Base-by-base conservation (phyloP, 2,329 filamentous ascomycete species). In the Pochonia chlamydosporia region DNA sequence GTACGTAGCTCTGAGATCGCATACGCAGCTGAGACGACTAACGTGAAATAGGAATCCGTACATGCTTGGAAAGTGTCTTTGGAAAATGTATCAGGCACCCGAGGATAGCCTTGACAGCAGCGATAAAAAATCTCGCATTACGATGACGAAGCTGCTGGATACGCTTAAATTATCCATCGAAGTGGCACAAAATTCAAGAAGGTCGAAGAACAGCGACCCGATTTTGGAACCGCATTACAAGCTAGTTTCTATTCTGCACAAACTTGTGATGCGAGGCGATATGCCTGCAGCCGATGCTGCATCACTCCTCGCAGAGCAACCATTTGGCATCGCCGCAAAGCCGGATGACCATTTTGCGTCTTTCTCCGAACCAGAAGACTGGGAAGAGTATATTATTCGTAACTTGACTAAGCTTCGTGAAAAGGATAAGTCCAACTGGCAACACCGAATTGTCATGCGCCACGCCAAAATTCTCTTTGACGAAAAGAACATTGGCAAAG, bases 181-280 rank as follows among this genome's bases (percentile, higher is more conserved):
- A 46, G 69, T 77, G 2, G 76, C 77, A 1, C 67, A 70, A 6
- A 70, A 68, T 16, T 64, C 77, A 25, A 75, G 76, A 24, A 81
- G 80, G 52, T 76, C 76, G 4, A 70, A 77, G 13, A 71, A 74
- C 60, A 82, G 76, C 18, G 89, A 96, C 51, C 89, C 88, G 0
- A 84, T 95, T 21, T 76, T 96, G 14, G 91, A 96, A 62, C 91
- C 91, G 3, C 90, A 96, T 62, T 96, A 95, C 73, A 96, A 95
- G 68, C 84, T 96, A 18, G 78, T 93, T 30, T 86, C 87, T 2
- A 72, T 93, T 20, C 69, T 90, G 6, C 83, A 95, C 68, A 96
- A 96, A 64, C 75, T 96, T 21, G 86, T 95, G 14, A 72, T 72
- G 28, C 68, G 71, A 13, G 66, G 68, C 13, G 73, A 79, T 25